Evolutionary conservation across 2,329 filamentous ascomycete species (phyloP), one percentile per base, ranked within the genome.

Genomic region (Purpureocillium takamizusanense): DNA sequence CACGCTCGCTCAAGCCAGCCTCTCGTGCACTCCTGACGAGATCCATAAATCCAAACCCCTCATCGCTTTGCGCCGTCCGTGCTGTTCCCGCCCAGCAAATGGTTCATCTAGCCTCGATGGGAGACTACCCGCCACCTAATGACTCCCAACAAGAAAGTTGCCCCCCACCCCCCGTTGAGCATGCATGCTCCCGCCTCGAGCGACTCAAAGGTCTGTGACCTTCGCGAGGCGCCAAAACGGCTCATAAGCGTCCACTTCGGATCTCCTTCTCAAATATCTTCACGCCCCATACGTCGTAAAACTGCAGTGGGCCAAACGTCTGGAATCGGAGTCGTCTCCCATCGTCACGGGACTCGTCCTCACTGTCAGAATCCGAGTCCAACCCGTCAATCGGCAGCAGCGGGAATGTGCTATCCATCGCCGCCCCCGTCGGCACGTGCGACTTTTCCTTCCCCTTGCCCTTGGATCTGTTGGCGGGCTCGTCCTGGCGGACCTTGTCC

Each of bases 261-360:
- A 78, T 55, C 50, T 78, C 73, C 54, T 76, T 78, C 47, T 73
- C 65, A 45, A 78, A 80, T 36, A 80, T 78, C 43, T 63, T 64
- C 28, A 78, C 63, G 0, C 64, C 72, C 60, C 60, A 62, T 9
- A 61, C 60, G 27, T 63, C 60, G 35, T 62, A 61, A 42, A 62
- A 63, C 31, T 57, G 60, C 30, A 63, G 39, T 13, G 57, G 57
- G 3, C 59, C 59, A 29, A 60, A 49, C 2, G 59, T 61, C 49
- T 54, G 61, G 38, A 57, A 58, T 13, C 57, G 51, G 36, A 62
- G 53, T 30, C 56, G 51, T 32, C 51, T 54, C 18, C 55, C 58
- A 32, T 44, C 51, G 38, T 56, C 56, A 25, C 47, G 46, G 9
- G 37, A 51, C 36, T 56, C 51, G 18, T 60, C 57, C 2, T 62